Evolutionary conservation across 148 eudicot genomes (phyloP), one percentile per base, ranked within the genome.

Genomic region (Polygonum maritimum): DNA sequence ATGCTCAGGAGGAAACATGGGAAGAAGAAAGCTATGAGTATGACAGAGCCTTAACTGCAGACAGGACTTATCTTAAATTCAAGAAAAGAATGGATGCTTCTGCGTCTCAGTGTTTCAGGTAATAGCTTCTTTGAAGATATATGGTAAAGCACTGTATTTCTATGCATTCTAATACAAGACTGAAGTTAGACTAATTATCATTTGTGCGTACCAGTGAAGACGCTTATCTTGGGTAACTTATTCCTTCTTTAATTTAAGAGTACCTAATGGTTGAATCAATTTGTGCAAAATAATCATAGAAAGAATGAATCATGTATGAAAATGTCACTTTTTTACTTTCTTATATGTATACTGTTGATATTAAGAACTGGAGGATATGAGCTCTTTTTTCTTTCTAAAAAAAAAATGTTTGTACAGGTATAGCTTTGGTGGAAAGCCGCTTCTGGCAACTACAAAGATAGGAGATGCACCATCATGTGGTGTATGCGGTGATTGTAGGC

Each of bases 21-120:
- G 97, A 89, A 79, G 84, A 74, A 72, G 97, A 94, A 83, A 82
- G 79, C 73, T 95, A 95, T 48, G 97, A 92, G 78, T 92, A 95
- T 79, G 98, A 92, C 75, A 89, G 77, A 81, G 89, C 97, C 78
- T 76, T 89, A 49, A 83, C 79, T 81, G 94, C 97, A 49, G 97
- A 92, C 82, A 83, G 98, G 86, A 88, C 90, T 69, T 95, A 88
- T 83, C 94, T 95, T 44, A 95, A 95, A 85, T 95, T 95, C 81
- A 95, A 90, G 89, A 95, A 95, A 84, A 89, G 84, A 67, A 58
- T 89, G 81, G 97, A 92, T 76, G 79, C 83, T 70, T 83, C 86
- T 77, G 94, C 98, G 57, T 86, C 89, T 70, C 98, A 92, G 79
- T 92, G 98, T 83, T 87, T 92, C 81, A 87, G 98, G 98, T 95